Base-by-base conservation (phyloP, 176 grass and related monocot species). In the Oryza meyeriana region DNA sequence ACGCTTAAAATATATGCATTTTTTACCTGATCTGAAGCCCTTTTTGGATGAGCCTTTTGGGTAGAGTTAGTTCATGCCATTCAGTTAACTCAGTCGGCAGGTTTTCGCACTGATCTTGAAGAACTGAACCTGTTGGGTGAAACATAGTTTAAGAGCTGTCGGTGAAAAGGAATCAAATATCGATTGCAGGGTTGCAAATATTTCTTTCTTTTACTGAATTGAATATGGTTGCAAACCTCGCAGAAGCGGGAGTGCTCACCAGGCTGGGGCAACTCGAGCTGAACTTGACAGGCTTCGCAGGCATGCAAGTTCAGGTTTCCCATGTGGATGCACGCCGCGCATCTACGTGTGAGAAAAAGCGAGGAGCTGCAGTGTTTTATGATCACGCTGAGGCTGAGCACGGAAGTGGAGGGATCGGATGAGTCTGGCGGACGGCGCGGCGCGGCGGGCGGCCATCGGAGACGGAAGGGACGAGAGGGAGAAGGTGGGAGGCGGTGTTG, bases 261-360 rank as follows among this genome's bases (percentile, higher is more conserved):
- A 77, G 74, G 83, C 64, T 85, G 83, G 64, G 48, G 47, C 20
- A 30, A 69, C 76, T 33, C 12, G 50, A 55, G 50, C 3, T 55
- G 50, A 55, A 55, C 50, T n/a, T n/a, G 18, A 9, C 30, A 58
- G 14, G 59, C 41, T 67, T 67, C 8, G 72, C 64, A 70, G 48
- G 33, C 33, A 42, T 77, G 33, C 47, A 55, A 77, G 64, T 39
- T 69, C 18, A 70, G 48, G 73, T 16, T 48, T 31, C 5, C 8
- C 59, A 66, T 28, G 71, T 55, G 81, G 12, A 48, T 2, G 52
- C 73, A 74, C 45, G 44, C 38, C 13, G 10, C 31, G 35, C n/a
- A 35, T 24, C 27, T 36, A 33, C 55, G 50, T 22, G 50, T 22
- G 2, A 22, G 50, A 0, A 55, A 20, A 7, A 9, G 18, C 0